phyloP scores from a whole-genome alignment of 1,139 yeast species.

The Zygoascus meyerae region DNA sequence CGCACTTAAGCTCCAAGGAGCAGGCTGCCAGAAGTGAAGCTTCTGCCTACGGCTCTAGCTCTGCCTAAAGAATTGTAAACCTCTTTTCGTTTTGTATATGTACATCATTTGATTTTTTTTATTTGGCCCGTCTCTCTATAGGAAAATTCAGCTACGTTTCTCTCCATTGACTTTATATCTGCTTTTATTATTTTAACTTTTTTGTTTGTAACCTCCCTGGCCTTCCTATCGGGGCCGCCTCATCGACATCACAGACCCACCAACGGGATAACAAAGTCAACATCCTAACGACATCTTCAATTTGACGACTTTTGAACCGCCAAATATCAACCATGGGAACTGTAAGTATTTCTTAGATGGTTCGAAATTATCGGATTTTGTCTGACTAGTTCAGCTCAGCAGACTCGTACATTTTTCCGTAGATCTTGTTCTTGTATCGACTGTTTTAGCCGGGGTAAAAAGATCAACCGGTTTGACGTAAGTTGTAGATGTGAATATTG shows the following conservation, averaged over 20 bases:
- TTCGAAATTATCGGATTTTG: background rate
- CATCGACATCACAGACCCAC: background rate
- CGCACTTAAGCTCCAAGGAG: background rate
- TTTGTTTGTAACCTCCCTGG: no score
- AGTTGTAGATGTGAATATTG: slow-evolving; percentile 21
- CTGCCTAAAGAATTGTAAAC: no score
- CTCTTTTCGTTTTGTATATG: no score
- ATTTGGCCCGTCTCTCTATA: no score
- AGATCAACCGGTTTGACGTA: slow-evolving; percentile 77
- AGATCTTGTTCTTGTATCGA: slow-evolving; percentile 72
- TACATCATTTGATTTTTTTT: no score
- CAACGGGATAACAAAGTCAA: background rate
- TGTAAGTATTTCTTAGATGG: slow-evolving; percentile 10
- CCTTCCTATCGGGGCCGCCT: background rate
- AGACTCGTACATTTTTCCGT: slow-evolving; percentile 53
- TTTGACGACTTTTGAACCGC: background rate
- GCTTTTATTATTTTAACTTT: no score
- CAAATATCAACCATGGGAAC: slow-evolving; percentile 14
- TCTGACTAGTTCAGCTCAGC: slow-evolving; percentile 25
- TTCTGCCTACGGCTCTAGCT: no score
- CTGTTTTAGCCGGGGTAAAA: slow-evolving; percentile 84
- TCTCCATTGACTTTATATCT: no score
- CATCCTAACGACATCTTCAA: background rate
- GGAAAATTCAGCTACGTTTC: no score
- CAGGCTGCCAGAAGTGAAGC: background rate